Base-by-base conservation (phyloP, 2,329 filamentous ascomycete species). In the Fusarium sp. region DNA sequence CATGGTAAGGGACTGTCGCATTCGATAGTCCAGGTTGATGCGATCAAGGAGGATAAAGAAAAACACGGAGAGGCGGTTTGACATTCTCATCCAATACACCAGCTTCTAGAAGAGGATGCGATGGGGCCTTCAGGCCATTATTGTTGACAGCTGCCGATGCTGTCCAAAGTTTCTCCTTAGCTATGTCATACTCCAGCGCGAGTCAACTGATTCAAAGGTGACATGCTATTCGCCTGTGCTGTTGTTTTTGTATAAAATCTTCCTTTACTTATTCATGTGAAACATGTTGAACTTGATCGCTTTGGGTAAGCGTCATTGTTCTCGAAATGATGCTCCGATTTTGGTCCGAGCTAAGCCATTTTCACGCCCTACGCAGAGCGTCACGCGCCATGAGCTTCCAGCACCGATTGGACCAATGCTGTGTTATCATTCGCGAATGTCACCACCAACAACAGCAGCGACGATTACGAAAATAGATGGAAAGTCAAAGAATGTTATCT, bases 11-110 rank as follows among this genome's bases (percentile, higher is more conserved):
- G 51, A 0, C 36, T 75, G 9, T 18, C 55, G 7, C 74, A 78
- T 55, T 71, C 69, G 5, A 56, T 74, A 22, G 48, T 69, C 15
- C 67, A 74, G 13, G 67, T 72, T 20, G 63, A 72, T 42, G 44
- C 49, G 7, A 11, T 47, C 9, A 69, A 59, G 12, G 6, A 63
- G 31, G 17, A 41, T 0, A 15, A 47, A 22, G 14, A 11, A 5
- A 10, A 31, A 1, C 14, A 58, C 15, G 20, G 9, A 31, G 15
- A 58, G 12, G 15, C 15, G 1, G 5, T 38, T 15, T 38, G 12
- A 58, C 18, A 26, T 48, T 8, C 1, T 31, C 9, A 20, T n/a
- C 1, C 20, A 28, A 10, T 9, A 6, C 11, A 36, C 26, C 4
- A 24, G 6, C 15, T 36, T 13, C 6, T 15, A 13, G 35, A n/a